Base-by-base conservation (phyloP, 2,329 filamentous ascomycete species). In the Simplicillium sp. region DNA sequence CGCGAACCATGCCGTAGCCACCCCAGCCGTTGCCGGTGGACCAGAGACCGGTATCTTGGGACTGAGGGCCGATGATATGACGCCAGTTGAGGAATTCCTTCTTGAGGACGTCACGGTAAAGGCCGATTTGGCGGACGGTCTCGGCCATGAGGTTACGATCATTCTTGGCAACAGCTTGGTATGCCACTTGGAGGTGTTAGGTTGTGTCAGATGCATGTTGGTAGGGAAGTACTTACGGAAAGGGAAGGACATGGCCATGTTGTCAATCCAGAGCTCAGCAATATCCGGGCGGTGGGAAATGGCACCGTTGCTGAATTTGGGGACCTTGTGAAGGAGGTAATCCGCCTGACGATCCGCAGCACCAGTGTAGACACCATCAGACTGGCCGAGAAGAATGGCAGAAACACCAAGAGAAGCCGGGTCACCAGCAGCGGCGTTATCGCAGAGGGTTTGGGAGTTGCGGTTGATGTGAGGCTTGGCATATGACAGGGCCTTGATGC, bases 201-300 rank as follows among this genome's bases (percentile, higher is more conserved):
- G 11, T 20, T 28, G 36, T 15, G 7, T 20, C 4, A 12, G 36
- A 11, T 9, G 9, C 3, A 16, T 4, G n/a, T 32, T 12, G 29
- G 13, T 16, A 6, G 31, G 4, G 7, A 14, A 9, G 1, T 2
- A 44, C 44, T 11, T 40, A 46, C 44, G 29, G 29, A 46, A 46
- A 16, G 44, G 44, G 16, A 46, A 44, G 4, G 44, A 46, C 44
- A 46, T 46, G 34, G 44, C 44, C 42, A 46, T 40, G 28, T 46
- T 46, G 31, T 46, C 44, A 12, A 42, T 42, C 44, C 44, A 46
- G 9, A 46, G 39, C 42, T 46, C 44, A 5, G 36, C 37, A 31
- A 46, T 37, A 37, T 46, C 42, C 3, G 39, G 34, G 11, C 44
- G 36, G 20, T 46, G 44, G 5, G 44, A 46, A 13, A 46, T 44